Percentiles rank a stretch among this genome's conserved stretches.
Conservation (phyloP, 2,329 filamentous ascomycete genomes). For the Ophiostoma tasmaniense region DNA sequence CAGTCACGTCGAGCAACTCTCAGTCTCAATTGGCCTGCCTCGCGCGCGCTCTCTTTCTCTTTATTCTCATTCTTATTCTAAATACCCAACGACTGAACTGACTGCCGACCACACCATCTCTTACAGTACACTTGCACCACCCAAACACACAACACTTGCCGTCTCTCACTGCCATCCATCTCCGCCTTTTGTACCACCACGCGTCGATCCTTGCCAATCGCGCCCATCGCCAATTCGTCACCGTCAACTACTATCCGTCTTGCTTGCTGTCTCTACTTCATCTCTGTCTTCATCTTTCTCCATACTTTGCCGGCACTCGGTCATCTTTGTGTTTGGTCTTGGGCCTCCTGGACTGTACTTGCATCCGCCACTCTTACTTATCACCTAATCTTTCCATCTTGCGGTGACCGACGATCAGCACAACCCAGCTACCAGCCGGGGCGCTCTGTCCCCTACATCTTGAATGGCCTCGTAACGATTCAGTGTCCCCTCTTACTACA, state of each 20-base stretch:
- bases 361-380: background rate
- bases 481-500: no score
- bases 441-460: background rate
- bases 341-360: background rate
- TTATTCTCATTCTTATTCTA: no score
- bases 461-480: background rate
- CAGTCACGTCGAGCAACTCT: no score
- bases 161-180: background rate
- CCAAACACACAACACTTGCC: background rate
- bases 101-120: background rate
- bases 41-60: background rate
- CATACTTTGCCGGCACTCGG: background rate
- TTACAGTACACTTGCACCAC: background rate
- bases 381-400: no score
- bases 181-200: background rate
- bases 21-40: background rate
- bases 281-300: background rate
- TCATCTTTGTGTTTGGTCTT: background rate
- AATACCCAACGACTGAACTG: no score
- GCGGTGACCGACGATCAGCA: background rate
- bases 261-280: background rate
- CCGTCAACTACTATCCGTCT: background rate
- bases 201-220: background rate
- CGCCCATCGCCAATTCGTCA: slow-evolving; percentile 7
- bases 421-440: background rate